Percentiles rank a stretch among this genome's conserved stretches.
phyloP scores from a whole-genome alignment of 176 grass and related monocot species.

The Hsuehochloa calcarea region DNA sequence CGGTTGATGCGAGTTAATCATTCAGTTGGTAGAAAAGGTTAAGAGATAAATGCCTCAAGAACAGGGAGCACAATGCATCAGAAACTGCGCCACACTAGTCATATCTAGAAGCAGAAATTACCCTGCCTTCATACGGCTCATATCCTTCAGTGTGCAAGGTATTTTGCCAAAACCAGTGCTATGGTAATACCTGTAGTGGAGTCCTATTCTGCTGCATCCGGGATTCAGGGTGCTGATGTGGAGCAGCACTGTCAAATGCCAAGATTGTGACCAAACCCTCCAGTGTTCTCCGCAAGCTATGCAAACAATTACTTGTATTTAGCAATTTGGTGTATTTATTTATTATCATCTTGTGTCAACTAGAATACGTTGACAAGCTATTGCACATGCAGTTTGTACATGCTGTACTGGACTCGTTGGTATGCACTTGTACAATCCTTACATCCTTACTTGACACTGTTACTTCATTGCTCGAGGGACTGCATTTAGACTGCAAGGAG shows the following conservation, averaged over 20 bases:
- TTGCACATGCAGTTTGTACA: neutral
- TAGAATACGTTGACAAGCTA: neutral
- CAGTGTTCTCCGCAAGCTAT: neutral
- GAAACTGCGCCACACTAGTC: neutral
- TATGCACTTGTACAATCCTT: neutral
- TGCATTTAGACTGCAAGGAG: neutral
- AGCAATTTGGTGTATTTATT: neutral
- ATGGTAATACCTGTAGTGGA: neutral
- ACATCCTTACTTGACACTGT: neutral
- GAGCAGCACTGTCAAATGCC: constrained; percentile 25
- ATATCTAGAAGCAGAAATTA: neutral
- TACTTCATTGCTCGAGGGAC: neutral
- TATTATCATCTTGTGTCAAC: neutral
- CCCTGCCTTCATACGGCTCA: neutral
- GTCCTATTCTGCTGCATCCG: neutral
- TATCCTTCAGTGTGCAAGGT: neutral
- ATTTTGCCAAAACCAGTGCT: neutral
- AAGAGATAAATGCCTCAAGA: neutral
- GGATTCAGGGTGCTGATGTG: neutral
- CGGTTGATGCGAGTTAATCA: constrained; percentile 4
- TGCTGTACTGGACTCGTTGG: neutral
- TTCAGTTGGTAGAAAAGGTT: neutral
- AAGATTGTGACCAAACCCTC: constrained; percentile 21
- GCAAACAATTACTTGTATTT: neutral
- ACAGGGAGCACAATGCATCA: neutral